Evolutionary conservation across 2,329 filamentous ascomycete species (phyloP), one percentile per base, ranked within the genome.

Genomic region (Clonostachys chloroleuca): DNA sequence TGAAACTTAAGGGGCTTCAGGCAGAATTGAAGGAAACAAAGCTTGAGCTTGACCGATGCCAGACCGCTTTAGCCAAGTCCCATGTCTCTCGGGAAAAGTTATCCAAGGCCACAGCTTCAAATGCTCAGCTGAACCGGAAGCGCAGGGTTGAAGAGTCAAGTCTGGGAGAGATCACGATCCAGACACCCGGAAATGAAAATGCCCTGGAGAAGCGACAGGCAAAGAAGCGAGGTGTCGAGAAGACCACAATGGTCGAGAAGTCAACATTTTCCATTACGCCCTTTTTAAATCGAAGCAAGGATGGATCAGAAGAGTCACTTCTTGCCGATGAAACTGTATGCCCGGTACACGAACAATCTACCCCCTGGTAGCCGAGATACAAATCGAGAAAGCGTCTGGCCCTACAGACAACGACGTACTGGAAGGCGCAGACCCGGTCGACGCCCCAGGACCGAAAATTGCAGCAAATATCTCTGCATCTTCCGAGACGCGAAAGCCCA

Each of bases 241-340:
- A 82, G 47, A 56, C 67, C 2, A 47, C 59, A 12, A 72, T 87
- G 6, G 90, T 88, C 33, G 89, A 95, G 60, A 96, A 96, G 65
- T 96, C 92, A 1, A 84, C 80, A 4, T 96, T 97, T 65, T 96
- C 91, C 5, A 90, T 96, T 53, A 97, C 92, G 1, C 92, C 92
- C 0, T 96, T 95, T 72, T 74, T 97, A 51, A 95, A 92, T 64
- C 83, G 86, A 44, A 85, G 81, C 24, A 83, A 77, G 17, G 36
- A 49, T n/a, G 39, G 45, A 24, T 18, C 35, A 13, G 49, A 49
- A 30, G 52, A 52, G 36, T 43, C 50, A 8, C 43, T 30, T 30
- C 24, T 30, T 30, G 24, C 50, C 12, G 54, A 53, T 6, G 46
- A 50, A 24, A 43, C 49, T 13, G 36, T 52, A 39, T 30, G 16